Evolutionary conservation across 495 filamentous ascomycete species (phyloP).

Genomic region (Neurospora sp.): DNA sequence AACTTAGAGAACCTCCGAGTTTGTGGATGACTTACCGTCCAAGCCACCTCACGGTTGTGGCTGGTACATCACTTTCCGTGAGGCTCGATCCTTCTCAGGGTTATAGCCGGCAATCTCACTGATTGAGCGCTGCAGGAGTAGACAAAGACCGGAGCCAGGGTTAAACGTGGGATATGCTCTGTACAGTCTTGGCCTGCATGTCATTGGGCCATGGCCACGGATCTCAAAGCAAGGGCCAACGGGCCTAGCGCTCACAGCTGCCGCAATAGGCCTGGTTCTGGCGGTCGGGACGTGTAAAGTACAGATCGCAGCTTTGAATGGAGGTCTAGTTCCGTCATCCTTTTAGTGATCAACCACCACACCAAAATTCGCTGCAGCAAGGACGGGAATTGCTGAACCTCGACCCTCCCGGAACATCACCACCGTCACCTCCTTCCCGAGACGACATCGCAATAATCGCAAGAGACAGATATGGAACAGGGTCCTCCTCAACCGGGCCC

Average conservation of each 20-base stretch:
- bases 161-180: background rate
- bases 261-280: background rate
- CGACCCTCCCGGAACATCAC: background rate
- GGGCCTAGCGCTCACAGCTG: background rate
- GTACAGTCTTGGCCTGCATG: background rate
- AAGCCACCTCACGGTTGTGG: background rate
- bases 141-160: background rate
- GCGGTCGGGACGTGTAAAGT: background rate
- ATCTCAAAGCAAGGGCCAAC: background rate
- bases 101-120: background rate
- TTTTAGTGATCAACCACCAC: background rate
- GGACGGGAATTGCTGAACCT: background rate
- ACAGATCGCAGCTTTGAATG: background rate
- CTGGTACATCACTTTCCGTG: background rate
- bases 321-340: background rate
- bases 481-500: slow-evolving; percentile 7
- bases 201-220: background rate
- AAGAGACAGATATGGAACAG: slow-evolving; percentile 5
- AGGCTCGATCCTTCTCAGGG: background rate
- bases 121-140: background rate
- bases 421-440: too few relatives aligned
- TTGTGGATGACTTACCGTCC: background rate
- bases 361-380: background rate
- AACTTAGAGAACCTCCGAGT: background rate
- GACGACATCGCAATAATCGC: background rate